These are phyloP conservation scores for Penicillium sclerotigenum DNA, from an alignment of 2,329 filamentous ascomycete species.

Conservation along the genomic window DNA sequence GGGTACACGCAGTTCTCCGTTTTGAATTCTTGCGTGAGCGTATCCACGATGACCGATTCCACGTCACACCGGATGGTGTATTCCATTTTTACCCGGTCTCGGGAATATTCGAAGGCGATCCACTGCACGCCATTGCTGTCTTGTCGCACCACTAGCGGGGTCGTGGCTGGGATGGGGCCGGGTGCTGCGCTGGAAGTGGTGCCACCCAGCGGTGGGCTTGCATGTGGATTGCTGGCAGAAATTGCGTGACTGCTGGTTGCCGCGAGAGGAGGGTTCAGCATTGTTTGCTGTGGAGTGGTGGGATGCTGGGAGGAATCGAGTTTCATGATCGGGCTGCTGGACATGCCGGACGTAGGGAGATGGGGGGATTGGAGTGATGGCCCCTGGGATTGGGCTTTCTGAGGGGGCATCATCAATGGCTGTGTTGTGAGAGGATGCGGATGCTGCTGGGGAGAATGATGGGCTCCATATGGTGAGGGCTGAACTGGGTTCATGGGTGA, in stretches of 20 bases:
- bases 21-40: constrained; percentile 84
- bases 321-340: constrained; percentile 56
- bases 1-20: constrained; percentile 98
- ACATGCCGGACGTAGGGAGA: constrained; percentile 56
- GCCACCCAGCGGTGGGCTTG: constrained; percentile 53
- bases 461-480: constrained; percentile 56
- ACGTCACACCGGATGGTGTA: constrained; percentile 98
- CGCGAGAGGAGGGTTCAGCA: constrained; percentile 44
- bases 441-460: constrained; percentile 54
- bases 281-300: constrained; percentile 33
- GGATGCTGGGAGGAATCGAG: constrained; percentile 45
- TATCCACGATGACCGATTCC: constrained; percentile 90
- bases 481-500: constrained; percentile 52
- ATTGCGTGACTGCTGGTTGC: constrained; percentile 53
- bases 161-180: constrained; percentile 94
- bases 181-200: constrained; percentile 92
- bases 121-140: constrained; percentile 97
- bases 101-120: constrained; percentile 98
- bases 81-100: constrained; percentile 97
- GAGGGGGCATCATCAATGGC: constrained; percentile 53
- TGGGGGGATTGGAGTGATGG: constrained; percentile 38
- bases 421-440: constrained; percentile 57
- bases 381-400: constrained; percentile 39
- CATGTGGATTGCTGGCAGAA: constrained; percentile 30
- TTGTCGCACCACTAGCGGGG: constrained; percentile 87